Conservation (phyloP, 2,329 filamentous ascomycete species). For the Metarhizium brunneum region DNA sequence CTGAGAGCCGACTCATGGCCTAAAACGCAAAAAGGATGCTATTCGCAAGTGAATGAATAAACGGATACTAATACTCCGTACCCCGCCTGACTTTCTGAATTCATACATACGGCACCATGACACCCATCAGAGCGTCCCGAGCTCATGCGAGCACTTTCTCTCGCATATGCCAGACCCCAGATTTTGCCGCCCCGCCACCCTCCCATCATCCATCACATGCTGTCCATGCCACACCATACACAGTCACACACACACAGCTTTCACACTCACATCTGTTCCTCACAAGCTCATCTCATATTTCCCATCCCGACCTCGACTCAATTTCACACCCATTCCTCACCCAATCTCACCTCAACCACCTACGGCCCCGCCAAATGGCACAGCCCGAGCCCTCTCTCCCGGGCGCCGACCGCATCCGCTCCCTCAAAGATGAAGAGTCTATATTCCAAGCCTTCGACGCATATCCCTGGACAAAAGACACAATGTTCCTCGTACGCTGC, state of each 20-base stretch:
- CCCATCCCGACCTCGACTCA: not conserved
- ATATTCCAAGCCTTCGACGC: conserved; percentile 53
- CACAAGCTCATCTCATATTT: not conserved
- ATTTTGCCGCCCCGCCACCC: not conserved
- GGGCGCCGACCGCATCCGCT: conserved; percentile 26
- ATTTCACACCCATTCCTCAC: not conserved
- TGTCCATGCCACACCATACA: not conserved
- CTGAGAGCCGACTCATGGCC: no score
- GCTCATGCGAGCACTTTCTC: not conserved
- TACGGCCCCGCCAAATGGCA: not conserved
- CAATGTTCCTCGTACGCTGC: conserved; percentile 51
- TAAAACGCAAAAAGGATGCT: no score
- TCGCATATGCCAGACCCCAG: not conserved
- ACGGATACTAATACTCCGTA: not conserved
- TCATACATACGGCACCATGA: not conserved
- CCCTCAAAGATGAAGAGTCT: conserved; percentile 27
- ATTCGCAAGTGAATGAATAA: not conserved
- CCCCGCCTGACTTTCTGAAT: not conserved
- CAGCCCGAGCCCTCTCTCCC: conserved; percentile 1
- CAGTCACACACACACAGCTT: not conserved
- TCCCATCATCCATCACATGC: not conserved
- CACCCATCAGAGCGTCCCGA: not conserved
- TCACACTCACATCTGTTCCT: not conserved
- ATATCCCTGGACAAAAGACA: conserved; percentile 60
- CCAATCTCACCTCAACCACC: not conserved